Percentiles rank a stretch among this genome's conserved stretches.
These are phyloP conservation scores for Curvularia sp. DNA, from an alignment of 2,329 filamentous ascomycete species.

Conservation along the genomic window DNA sequence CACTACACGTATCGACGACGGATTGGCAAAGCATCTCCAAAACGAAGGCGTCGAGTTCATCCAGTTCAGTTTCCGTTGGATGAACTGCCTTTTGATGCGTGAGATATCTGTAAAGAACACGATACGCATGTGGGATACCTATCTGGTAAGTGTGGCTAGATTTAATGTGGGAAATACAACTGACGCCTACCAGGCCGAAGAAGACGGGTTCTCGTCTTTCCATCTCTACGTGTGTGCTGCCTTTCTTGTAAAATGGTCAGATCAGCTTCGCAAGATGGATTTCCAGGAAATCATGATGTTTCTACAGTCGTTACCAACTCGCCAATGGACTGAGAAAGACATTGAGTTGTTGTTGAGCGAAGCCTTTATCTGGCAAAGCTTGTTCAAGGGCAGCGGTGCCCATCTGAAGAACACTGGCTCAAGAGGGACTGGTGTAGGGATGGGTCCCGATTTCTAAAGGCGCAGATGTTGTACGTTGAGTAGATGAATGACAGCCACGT, in stretches of 20 bases:
- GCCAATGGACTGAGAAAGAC: slow-evolving; percentile 96
- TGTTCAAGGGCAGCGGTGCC: slow-evolving; percentile 93
- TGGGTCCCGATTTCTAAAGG: slow-evolving; percentile 47
- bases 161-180: slow-evolving; percentile 3
- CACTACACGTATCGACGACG: slow-evolving; percentile 85
- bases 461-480: slow-evolving; percentile 19
- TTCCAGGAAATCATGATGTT: slow-evolving; percentile 99
- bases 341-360: slow-evolving; percentile 95
- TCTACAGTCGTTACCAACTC: slow-evolving; percentile 89
- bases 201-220: slow-evolving; percentile 97
- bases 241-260: slow-evolving; percentile 97
- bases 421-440: slow-evolving; percentile 44
- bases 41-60: slow-evolving; percentile 96
- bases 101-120: slow-evolving; percentile 97
- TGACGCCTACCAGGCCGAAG: slow-evolving; percentile 74
- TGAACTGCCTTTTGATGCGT: slow-evolving; percentile 98
- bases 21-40: slow-evolving; percentile 86
- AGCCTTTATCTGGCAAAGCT: slow-evolving; percentile 97
- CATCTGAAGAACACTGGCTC: slow-evolving; percentile 66
- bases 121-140: slow-evolving; percentile 99
- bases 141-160: slow-evolving; percentile 71
- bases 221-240: slow-evolving; percentile 98
- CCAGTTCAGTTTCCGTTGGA: slow-evolving; percentile 99
- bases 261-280: slow-evolving; percentile 94
- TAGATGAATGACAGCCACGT: slow-evolving; percentile 12